Percentiles rank a stretch among this genome's conserved stretches.
These are phyloP conservation scores for Cyberlindnera japonica DNA, from an alignment of 805 yeast genomes.

Conservation along the genomic window DNA sequence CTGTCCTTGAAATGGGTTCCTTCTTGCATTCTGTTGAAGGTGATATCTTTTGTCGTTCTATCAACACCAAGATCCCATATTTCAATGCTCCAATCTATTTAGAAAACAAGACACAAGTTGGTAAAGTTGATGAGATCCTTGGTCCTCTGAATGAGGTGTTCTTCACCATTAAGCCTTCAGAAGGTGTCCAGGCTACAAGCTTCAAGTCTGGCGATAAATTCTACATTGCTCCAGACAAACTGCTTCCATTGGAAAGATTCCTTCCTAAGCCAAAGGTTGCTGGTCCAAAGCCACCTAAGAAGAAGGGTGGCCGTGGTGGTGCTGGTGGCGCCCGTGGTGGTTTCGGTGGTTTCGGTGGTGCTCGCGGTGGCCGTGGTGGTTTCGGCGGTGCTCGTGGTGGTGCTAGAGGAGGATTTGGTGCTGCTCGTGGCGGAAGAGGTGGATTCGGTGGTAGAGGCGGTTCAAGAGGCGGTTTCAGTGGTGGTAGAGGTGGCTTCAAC, in stretches of 20 bases:
- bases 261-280: slow-evolving; percentile 91
- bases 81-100: slow-evolving; percentile 98
- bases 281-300: slow-evolving; percentile 78
- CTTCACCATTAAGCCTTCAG: slow-evolving; percentile 93
- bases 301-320: slow-evolving; percentile 57
- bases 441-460: slow-evolving; percentile 30
- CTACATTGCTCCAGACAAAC: slow-evolving; percentile 91
- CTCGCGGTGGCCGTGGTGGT: slow-evolving; percentile 45
- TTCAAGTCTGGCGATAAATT: slow-evolving; percentile 96
- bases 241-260: slow-evolving; percentile 93
- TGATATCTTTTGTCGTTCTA: slow-evolving; percentile 93
- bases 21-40: slow-evolving; percentile 94
- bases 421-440: slow-evolving; percentile 34
- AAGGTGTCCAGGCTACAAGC: slow-evolving; percentile 91
- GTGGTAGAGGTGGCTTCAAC: slow-evolving; percentile 26
- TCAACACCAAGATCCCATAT: slow-evolving; percentile 91
- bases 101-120: slow-evolving; percentile 93
- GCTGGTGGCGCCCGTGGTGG: slow-evolving; percentile 45
- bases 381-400: slow-evolving; percentile 46
- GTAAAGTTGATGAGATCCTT: slow-evolving; percentile 96
- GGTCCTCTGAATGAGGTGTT: slow-evolving; percentile 98
- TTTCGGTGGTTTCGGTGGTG: slow-evolving; percentile 21
- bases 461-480: slow-evolving; percentile 20
- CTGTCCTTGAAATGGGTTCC: slow-evolving; percentile 91
- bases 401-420: slow-evolving; percentile 34